Evolutionary conservation across 2,329 filamentous ascomycete species (phyloP).

Genomic region (Endocalyx cinctus): DNA sequence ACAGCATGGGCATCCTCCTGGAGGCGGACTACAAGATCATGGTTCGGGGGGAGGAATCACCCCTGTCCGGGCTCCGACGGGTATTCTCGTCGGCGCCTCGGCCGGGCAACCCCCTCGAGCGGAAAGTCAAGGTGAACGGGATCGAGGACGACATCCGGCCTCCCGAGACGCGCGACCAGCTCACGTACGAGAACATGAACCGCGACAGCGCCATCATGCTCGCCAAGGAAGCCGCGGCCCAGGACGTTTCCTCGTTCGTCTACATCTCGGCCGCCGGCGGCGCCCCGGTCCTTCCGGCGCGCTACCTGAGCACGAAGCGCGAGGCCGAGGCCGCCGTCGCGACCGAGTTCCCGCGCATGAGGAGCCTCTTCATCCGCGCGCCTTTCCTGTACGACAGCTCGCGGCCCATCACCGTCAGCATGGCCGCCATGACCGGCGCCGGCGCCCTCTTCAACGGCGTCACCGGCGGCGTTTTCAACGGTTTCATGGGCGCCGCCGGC

Average conservation of each 20-base stretch:
- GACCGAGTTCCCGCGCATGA: constrained; percentile 67
- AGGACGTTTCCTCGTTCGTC: constrained; percentile 66
- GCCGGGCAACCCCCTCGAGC: constrained; percentile 65
- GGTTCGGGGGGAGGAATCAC: constrained; percentile 75
- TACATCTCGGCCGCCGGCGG: constrained; percentile 88
- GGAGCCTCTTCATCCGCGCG: constrained; percentile 77
- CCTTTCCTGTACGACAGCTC: constrained; percentile 87
- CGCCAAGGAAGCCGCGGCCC: constrained; percentile 67
- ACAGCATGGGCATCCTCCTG: constrained; percentile 92
- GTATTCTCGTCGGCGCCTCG: constrained; percentile 67
- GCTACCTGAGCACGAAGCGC: constrained; percentile 89
- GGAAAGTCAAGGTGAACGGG: constrained; percentile 30
- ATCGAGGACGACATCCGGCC: constrained; percentile 58
- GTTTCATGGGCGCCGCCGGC: constrained; percentile 75
- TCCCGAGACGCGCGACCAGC: constrained; percentile 64
- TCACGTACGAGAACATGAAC: constrained; percentile 98
- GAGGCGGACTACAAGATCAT: constrained; percentile 98
- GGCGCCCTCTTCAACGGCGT: constrained; percentile 73
- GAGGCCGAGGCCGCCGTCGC: constrained; percentile 79
- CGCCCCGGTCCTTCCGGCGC: constrained; percentile 73
- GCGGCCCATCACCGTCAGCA: constrained; percentile 74
- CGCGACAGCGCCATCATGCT: constrained; percentile 80
- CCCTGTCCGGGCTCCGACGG: constrained; percentile 70
- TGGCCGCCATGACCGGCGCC: constrained; percentile 72
- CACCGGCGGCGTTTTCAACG: constrained; percentile 70